These are phyloP conservation scores for Chalaropsis thielavioides DNA, from an alignment of 2,329 filamentous ascomycete genomes.

Conservation along the genomic window DNA sequence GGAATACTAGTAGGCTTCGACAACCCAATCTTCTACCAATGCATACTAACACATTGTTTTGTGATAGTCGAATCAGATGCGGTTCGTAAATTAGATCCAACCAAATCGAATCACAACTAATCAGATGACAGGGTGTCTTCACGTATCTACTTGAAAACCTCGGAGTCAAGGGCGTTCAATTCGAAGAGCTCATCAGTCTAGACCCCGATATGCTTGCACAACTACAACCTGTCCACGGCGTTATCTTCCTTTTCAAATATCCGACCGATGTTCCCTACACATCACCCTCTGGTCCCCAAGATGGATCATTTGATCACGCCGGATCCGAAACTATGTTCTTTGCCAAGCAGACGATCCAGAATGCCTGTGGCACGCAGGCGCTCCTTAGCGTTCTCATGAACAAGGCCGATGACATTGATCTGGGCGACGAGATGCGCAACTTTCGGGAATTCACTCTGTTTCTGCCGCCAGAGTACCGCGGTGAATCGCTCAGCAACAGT, in stretches of 20 bases:
- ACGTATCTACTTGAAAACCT: conserved; percentile 87
- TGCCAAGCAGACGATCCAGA: conserved; percentile 93
- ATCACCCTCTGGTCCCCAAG: conserved; percentile 49
- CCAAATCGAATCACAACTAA: conserved; percentile 18
- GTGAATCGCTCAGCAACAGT: conserved; percentile 46
- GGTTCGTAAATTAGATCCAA: conserved; percentile 37
- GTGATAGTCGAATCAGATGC: conserved; percentile 74
- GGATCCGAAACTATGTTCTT: conserved; percentile 77
- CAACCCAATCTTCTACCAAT: not conserved
- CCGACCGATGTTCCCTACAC: conserved; percentile 54
- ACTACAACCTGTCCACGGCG: conserved; percentile 72
- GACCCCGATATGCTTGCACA: conserved; percentile 59
- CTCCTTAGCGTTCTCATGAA: conserved; percentile 86
- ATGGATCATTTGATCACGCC: conserved; percentile 66
- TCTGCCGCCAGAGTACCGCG: conserved; percentile 59
- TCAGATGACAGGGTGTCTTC: conserved; percentile 60
- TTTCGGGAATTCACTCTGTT: conserved; percentile 82
- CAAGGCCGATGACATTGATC: conserved; percentile 54
- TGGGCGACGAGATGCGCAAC: conserved; percentile 55
- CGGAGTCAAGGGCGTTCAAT: conserved; percentile 85
- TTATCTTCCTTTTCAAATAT: conserved; percentile 99
- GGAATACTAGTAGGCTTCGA: conserved; percentile 63
- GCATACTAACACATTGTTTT: conserved; percentile 1
- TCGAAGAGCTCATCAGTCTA: conserved; percentile 86
- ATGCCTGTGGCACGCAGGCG: conserved; percentile 93